Percentiles rank a stretch among this genome's conserved stretches.
Evolutionary conservation across 2,329 filamentous ascomycete genomes (phyloP).

Genomic region (Alternaria brassicae): DNA sequence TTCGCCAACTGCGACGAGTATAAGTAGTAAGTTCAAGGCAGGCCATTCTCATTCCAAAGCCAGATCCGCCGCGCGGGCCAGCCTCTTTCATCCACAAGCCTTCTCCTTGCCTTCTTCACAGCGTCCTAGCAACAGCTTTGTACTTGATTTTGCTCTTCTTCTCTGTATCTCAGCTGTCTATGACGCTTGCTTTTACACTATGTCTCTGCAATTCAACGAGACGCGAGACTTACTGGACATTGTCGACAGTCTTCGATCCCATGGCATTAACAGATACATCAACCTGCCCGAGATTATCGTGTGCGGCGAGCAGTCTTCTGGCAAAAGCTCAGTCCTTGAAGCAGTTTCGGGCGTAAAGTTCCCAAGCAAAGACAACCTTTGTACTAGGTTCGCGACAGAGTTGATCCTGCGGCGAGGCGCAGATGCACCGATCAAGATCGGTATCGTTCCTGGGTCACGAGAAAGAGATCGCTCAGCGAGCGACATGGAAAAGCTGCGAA

Average conservation of each 20-base stretch:
- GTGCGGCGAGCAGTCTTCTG: slow-evolving; percentile 34
- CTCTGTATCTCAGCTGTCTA: background rate
- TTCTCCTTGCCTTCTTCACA: background rate
- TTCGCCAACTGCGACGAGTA: background rate
- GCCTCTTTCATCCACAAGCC: background rate
- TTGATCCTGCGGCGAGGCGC: slow-evolving; percentile 59
- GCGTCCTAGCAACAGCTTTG: background rate
- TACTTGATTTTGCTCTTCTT: background rate
- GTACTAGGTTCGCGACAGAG: slow-evolving; percentile 68
- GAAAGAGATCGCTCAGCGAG: slow-evolving; percentile 5
- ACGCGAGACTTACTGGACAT: slow-evolving; percentile 54
- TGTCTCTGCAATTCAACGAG: background rate
- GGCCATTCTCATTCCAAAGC: background rate
- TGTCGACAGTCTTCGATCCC: slow-evolving; percentile 56
- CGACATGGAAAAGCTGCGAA: slow-evolving; percentile 9
- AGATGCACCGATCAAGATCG: slow-evolving; percentile 50
- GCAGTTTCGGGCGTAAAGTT: slow-evolving; percentile 63
- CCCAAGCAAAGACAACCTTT: slow-evolving; percentile 61
- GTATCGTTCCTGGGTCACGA: slow-evolving; percentile 43
- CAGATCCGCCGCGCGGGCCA: background rate
- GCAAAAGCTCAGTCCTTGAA: slow-evolving; percentile 42
- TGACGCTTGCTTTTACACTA: background rate
- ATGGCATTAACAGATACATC: slow-evolving; percentile 51
- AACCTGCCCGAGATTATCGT: slow-evolving; percentile 47
- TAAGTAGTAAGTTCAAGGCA: background rate